Evolutionary conservation across 1,284 basidiomycete genomes (phyloP), one percentile per base, ranked within the genome.

Genomic region (Pyrrhoderma noxium): DNA sequence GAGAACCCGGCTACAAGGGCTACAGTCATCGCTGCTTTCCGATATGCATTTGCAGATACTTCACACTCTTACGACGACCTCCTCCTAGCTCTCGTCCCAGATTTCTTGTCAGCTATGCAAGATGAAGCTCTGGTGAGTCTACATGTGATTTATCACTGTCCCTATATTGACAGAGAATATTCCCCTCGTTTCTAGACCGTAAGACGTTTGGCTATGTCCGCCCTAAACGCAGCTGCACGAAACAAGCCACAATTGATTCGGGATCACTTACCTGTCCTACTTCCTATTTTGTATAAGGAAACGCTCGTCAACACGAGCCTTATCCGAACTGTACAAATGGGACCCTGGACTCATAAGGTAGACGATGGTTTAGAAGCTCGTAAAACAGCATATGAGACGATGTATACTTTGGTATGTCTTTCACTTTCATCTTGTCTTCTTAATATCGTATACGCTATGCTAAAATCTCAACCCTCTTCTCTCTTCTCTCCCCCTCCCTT

Each of bases 351-450:
- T 49, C 92, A 95, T 67, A 91, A 88, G 64, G 89, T 93, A 34
- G 93, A 96, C 61, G 92, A 95, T 59, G 93, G 93, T 47, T 73
- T 96, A 8, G 93, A 96, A 58, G 80, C 91, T n/a, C 83, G 91
- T 50, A 93, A 95, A 75, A 94, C 91, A 0, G 95, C 95, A 1
- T 98, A 91, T 68, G 95, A 99, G 69, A 95, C 94, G 3, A 90
- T 99, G 76, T 95, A 95, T 65, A 97, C 94, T 14, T 70, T 98
- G 56, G 89, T 91, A 58, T 60, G 84, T 69, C n/a, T 14, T 40
- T 2, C 44, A 8, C 37, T 25, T 21, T 4, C 16, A 45, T 23
- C 13, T 40, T 18, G n/a, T 45, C 11, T 51, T 25, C 25, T 2
- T 42, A 31, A n/a, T 14, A n/a, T n/a, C n/a, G n/a, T n/a, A n/a